Base-by-base conservation (phyloP, 345 rosid genomes). In the Aethionema arabicum region DNA sequence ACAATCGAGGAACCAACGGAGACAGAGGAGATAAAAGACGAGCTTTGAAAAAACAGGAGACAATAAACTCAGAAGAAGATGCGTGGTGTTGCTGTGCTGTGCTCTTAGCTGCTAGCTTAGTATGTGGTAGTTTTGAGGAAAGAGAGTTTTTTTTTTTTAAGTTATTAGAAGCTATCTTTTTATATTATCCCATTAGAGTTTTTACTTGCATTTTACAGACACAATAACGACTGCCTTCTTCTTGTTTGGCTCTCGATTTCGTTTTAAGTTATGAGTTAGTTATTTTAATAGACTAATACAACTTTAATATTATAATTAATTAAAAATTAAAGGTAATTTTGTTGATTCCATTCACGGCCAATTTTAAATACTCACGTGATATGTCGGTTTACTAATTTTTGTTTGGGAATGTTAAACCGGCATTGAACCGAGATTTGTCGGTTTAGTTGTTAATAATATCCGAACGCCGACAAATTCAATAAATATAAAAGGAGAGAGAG, bases 31-130 rank as follows among this genome's bases (percentile, higher is more conserved):
- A 64, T 12, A n/a, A 70, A 63, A 52, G 91, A 91, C 71, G 95
- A 86, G 79, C 90, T 84, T 64, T 88, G 77, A 78, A 64, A 36
- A 56, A 54, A 63, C 8, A 50, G 50, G 60, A 50, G 69, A 12
- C n/a, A 9, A 40, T 8, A 12, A 8, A 6, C 27, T 21, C 27
- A 21, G 44, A 12, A 21, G 44, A 12, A 40, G 40, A 10, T 37
- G n/a, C n/a, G 44, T 9, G 44, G 44, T 40, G 44, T 40, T 6
- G 2, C 44, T 70, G 67, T 39, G 52, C 7, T 11, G 52, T 62
- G n/a, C 74, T 62, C 74, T 49, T 57, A 50, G 70, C 74, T 64
- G 65, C 69, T 64, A 57, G 55, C 64, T 45, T 70, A 63, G 69
- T 51, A 40, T 64, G 65, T 64, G 65, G 65, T 70, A 56, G 65